These are phyloP conservation scores for Cadophora sp. DNA, from an alignment of 2,329 filamentous ascomycete species.

Conservation along the genomic window DNA sequence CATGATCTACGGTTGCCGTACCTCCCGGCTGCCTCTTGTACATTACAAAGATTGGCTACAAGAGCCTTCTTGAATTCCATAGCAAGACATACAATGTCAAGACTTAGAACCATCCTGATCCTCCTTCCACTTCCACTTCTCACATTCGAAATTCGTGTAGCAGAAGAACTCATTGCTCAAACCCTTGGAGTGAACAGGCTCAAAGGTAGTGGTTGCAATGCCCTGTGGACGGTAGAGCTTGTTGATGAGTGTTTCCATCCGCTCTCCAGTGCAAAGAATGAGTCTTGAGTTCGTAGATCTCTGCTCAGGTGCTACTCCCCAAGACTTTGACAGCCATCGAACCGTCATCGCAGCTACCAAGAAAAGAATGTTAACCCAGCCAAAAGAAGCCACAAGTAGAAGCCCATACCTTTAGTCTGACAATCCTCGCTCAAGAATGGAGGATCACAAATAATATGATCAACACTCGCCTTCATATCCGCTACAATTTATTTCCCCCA, in stretches of 20 bases:
- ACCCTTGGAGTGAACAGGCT: slow-evolving; percentile 72
- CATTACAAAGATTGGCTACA: slow-evolving; percentile 8
- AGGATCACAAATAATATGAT: slow-evolving; percentile 77
- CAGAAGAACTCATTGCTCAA: slow-evolving; percentile 83
- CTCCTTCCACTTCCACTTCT: slow-evolving; percentile 53
- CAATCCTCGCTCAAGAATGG: slow-evolving; percentile 83
- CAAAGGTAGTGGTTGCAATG: slow-evolving; percentile 69
- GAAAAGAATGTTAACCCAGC: not conserved
- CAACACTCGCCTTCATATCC: slow-evolving; percentile 67
- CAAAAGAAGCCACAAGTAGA: not conserved
- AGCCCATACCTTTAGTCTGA: slow-evolving; percentile 73
- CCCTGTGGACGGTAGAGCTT: slow-evolving; percentile 73
- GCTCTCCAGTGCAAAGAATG: slow-evolving; percentile 79
- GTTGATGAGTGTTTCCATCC: slow-evolving; percentile 69
- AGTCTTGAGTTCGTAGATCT: slow-evolving; percentile 46
- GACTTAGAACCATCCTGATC: not conserved
- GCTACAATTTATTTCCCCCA: slow-evolving; percentile 43
- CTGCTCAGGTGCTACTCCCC: slow-evolving; percentile 25
- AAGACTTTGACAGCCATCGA: slow-evolving; percentile 69
- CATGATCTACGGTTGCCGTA: slow-evolving; percentile 18
- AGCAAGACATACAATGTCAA: not conserved
- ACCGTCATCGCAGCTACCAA: slow-evolving; percentile 71
- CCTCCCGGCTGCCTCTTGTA: slow-evolving; percentile 10
- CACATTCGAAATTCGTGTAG: slow-evolving; percentile 78
- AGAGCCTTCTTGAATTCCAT: slow-evolving; percentile 11